These are phyloP conservation scores for Suillus cothurnatus DNA, from an alignment of 768 basidiomycete genomes.

Conservation along the genomic window DNA sequence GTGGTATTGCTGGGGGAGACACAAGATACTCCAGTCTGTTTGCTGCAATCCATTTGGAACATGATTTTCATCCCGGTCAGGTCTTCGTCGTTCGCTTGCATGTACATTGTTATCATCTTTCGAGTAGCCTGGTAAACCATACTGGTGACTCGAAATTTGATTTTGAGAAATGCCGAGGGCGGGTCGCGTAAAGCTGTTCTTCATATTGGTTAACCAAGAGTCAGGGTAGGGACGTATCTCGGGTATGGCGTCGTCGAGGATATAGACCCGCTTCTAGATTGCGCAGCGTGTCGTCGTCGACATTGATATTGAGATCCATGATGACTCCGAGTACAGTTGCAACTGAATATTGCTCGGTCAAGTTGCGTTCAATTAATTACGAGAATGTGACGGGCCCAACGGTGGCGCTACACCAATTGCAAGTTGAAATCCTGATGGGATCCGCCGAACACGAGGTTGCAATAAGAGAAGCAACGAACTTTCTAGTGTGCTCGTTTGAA, in stretches of 20 bases:
- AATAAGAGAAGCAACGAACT: neutral
- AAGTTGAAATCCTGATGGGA: neutral
- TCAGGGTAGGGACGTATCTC: neutral
- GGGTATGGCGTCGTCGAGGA: neutral
- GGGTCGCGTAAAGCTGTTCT: conserved; percentile 2
- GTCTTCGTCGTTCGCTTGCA: neutral
- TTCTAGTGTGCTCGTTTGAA: neutral
- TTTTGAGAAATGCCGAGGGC: neutral
- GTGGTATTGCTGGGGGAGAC: neutral
- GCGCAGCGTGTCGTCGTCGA: neutral
- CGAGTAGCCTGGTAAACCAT: neutral
- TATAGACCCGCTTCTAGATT: conserved; percentile 7
- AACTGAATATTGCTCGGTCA: neutral
- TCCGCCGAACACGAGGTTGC: neutral
- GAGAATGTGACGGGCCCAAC: neutral
- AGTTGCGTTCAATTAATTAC: neutral
- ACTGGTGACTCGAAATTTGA: neutral
- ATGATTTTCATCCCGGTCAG: neutral
- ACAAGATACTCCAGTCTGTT: neutral
- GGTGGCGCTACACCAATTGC: neutral
- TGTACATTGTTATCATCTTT: neutral
- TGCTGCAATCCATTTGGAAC: neutral
- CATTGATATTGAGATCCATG: neutral
- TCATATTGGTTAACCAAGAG: neutral
- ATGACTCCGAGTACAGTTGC: neutral